Base-by-base conservation (phyloP, 768 basidiomycete genomes). In the Termitomyces sp. region DNA sequence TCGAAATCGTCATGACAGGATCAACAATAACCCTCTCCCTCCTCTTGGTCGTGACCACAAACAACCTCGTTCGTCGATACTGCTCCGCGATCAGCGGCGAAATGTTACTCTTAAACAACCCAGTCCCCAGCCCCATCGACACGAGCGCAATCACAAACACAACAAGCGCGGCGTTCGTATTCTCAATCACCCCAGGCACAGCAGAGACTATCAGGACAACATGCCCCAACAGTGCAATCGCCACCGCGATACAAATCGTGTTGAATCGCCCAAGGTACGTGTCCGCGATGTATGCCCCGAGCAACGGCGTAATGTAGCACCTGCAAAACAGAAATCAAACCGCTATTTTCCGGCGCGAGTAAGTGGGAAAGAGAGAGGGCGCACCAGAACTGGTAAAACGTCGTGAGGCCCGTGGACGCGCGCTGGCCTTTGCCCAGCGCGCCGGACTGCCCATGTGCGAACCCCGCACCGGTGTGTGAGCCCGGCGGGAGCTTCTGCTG, bases 71-170 rank as follows among this genome's bases (percentile, higher is more conserved):
- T 23, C 23, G 23, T 23, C 23, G 78, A 66, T 87, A 87, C 66
- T 92, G 91, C 68, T 92, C 91, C 8, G 91, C 91, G 23, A 92
- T 79, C 63, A 93, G 75, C 2, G 90, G 89, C 0, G 85, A 87
- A 61, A 92, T 85, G 68, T 90, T 91, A 2, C 85, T 72, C 72
- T 92, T 91, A 81, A 91, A 89, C 26, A 85, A 74, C 7, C 88
- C 89, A 10, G 88, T 81, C 18, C 88, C 79, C 8, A 79, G 65
- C 10, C 82, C 82, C 69, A 83, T 87, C 51, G 91, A 73, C 52
- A 91, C 67, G 41, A 91, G 73, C 0, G 87, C 86, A 43, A 88
- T 62, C 23, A 49, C 28, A 14, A 64, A 64, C 0, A 78, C 63
- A 10, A 28, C 59, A 10, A 65, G 30, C 3, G 61, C 64, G 18